Base-by-base conservation (phyloP, 441 rosid species). In the Mallotus japonicus region DNA sequence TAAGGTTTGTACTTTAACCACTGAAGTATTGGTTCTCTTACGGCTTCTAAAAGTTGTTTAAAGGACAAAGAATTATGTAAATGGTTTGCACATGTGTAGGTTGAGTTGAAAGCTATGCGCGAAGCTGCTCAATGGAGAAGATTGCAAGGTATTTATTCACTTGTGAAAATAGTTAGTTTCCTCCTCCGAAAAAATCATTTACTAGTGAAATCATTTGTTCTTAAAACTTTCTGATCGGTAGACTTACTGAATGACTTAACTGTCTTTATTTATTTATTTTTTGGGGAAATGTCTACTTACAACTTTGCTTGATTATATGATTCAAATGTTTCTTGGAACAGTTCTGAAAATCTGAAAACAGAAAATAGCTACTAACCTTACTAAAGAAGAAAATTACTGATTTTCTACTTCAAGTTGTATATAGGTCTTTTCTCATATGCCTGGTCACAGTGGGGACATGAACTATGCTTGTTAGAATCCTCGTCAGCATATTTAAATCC, bases 61-160 rank as follows among this genome's bases (percentile, higher is more conserved):
- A 61, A 69, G 61, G 74, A 37, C 55, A 24, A 60, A 34, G 54
- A 47, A 37, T 60, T 22, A 51, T 47, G 50, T 20, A 9, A 56
- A 5, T 68, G 16, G 63, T 66, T 73, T 77, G 58, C 63, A 42
- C 37, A 72, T 67, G 65, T 72, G 24, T 78, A 94, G 99, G 92
- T 58, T 63, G 99, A 95, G 76, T 79, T 88, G 77, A 87, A 86
- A 66, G 89, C 92, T 71, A 95, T 95, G 97, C 89, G 87, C 65
- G 99, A 92, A 81, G 97, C 96, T 81, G 97, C 97, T 65, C 88
- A 88, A 71, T 95, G 97, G 99, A 87, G 99, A 84, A 92, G 86
- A 82, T 84, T 82, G 77, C 98, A 93, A 87, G 97, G 95, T 91
- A 82, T 40, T 73, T 55, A 46, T 11, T 49, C 17, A 12, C 19